A percentile compares a stretch with the other conserved stretches of the same genome.
Evolutionary conservation across 2,329 filamentous ascomycete genomes (phyloP).

Genomic region (Aspergillus quadricinctus): DNA sequence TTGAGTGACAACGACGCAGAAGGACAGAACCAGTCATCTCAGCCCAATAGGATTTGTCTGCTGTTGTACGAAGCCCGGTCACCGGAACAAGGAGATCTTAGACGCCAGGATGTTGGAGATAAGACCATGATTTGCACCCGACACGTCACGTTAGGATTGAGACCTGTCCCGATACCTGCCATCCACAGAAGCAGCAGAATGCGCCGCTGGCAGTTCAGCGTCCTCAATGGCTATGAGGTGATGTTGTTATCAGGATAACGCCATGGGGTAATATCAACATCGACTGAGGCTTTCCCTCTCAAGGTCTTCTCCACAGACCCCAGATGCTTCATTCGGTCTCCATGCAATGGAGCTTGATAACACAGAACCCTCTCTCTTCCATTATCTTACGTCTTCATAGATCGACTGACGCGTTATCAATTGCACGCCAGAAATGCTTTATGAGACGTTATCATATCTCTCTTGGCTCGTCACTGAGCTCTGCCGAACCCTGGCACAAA

Average conservation of each 20-base stretch:
- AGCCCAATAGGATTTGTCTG: constrained; percentile 6
- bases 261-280: not conserved
- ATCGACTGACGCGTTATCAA: not conserved
- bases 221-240: not conserved
- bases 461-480: not conserved
- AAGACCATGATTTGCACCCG: not conserved
- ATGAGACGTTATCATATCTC: not conserved
- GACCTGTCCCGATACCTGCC: not conserved
- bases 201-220: not conserved
- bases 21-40: no score
- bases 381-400: not conserved
- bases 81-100: not conserved
- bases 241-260: not conserved
- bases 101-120: not conserved
- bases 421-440: not conserved
- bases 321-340: not conserved
- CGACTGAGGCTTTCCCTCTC: not conserved
- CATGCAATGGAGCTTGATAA: not conserved
- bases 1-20: constrained; percentile 1
- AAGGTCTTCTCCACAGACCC: not conserved
- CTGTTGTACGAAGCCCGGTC: constrained; percentile 6
- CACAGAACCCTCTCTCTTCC: not conserved
- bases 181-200: not conserved
- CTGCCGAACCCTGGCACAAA: not conserved
- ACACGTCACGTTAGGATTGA: not conserved